Evolutionary conservation across 257 asterid species (phyloP).

Genomic region (Nicotiana knightiana): DNA sequence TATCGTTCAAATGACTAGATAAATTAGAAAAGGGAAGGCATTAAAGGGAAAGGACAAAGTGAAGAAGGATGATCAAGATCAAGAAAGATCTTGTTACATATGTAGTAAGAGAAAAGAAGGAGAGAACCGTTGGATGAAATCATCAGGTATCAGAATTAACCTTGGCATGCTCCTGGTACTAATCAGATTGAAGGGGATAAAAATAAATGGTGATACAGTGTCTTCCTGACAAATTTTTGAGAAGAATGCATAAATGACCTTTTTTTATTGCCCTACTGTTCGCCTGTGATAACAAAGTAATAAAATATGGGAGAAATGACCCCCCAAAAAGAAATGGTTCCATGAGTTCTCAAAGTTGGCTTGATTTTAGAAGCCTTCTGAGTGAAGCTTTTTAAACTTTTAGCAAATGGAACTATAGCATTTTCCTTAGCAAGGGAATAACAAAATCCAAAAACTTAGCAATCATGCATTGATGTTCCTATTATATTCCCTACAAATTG

Average conservation of each 20-base stretch:
- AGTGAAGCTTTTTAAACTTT: neutral
- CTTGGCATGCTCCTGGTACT: neutral
- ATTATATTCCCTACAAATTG: neutral
- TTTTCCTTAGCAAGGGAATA: neutral
- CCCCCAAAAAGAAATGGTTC: neutral
- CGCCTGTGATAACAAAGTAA: neutral
- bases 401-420: neutral
- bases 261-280: neutral
- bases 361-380: neutral
- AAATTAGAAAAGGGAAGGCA: neutral
- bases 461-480: neutral
- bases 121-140: neutral
- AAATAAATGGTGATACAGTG: neutral
- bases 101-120: neutral
- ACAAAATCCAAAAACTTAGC: neutral
- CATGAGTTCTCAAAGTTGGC: neutral
- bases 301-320: neutral
- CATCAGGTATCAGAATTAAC: neutral
- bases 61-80: neutral
- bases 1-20: neutral
- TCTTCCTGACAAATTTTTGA: neutral
- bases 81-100: neutral
- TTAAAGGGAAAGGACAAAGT: neutral
- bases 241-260: neutral
- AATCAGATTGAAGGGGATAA: neutral